Percentiles rank a stretch among this genome's conserved stretches.
phyloP scores from a whole-genome alignment of 2,329 filamentous ascomycete species.

The Arthroderma sp. region DNA sequence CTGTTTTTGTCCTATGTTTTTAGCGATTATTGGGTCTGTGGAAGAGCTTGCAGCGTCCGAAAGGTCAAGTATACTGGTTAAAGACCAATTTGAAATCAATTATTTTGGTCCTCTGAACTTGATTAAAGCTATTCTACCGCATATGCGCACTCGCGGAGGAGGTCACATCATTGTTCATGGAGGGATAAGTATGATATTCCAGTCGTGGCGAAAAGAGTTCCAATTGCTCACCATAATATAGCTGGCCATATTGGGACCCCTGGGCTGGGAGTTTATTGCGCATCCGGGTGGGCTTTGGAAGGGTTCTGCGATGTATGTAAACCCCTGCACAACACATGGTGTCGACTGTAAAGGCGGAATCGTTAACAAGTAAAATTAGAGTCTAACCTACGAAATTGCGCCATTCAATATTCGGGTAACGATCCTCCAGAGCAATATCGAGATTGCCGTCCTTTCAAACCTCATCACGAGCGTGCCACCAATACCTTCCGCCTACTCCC shows the following conservation, averaged over 20 bases:
- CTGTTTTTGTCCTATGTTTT: background rate
- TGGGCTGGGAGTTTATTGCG: slow-evolving; percentile 79
- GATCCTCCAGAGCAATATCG: slow-evolving; percentile 89
- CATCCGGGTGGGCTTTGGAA: slow-evolving; percentile 87
- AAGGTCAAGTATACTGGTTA: slow-evolving; percentile 62
- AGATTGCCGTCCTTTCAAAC: slow-evolving; percentile 78
- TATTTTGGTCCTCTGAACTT: slow-evolving; percentile 96
- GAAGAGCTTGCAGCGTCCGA: slow-evolving; percentile 71
- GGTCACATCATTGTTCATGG: slow-evolving; percentile 86
- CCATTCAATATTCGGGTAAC: slow-evolving; percentile 96
- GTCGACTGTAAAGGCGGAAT: background rate
- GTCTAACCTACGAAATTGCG: slow-evolving; percentile 86
- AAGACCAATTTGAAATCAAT: slow-evolving; percentile 85
- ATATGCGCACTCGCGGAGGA: slow-evolving; percentile 63
- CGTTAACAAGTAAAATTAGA: slow-evolving; percentile 24
- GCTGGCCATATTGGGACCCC: slow-evolving; percentile 85
- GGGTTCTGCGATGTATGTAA: slow-evolving; percentile 70
- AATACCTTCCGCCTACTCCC: slow-evolving; percentile 53
- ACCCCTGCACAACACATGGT: background rate
- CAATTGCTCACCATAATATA: slow-evolving; percentile 13
- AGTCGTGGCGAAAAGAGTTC: background rate
- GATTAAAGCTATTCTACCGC: slow-evolving; percentile 74
- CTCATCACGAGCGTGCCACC: slow-evolving; percentile 72
- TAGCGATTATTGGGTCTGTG: slow-evolving; percentile 76
- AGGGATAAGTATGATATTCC: slow-evolving; percentile 52